A percentile compares a stretch with the other conserved stretches of the same genome.
phyloP scores from a whole-genome alignment of 495 filamentous ascomycete species.

The Neurospora sp. region DNA sequence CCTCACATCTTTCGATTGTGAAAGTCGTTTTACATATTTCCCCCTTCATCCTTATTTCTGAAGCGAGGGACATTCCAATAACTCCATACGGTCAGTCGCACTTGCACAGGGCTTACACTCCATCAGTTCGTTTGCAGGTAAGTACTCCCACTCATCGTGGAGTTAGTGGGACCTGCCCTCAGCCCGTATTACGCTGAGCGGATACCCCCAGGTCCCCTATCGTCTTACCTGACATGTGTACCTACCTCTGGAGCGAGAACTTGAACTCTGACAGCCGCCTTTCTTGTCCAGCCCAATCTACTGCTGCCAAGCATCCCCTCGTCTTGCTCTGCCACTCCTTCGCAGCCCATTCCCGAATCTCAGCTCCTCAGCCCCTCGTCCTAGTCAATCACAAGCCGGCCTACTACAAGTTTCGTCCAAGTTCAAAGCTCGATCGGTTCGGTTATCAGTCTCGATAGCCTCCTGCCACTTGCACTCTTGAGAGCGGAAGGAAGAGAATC shows the following conservation, averaged over 20 bases:
- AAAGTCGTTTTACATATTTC: not conserved
- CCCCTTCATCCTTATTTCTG: not conserved
- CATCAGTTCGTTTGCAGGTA: not conserved
- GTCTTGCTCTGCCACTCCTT: slow-evolving; percentile 4
- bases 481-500: slow-evolving; percentile 1
- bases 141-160: not conserved
- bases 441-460: slow-evolving; percentile 3
- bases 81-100: not conserved
- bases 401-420: not conserved
- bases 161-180: not conserved
- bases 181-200: not conserved
- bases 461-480: slow-evolving; percentile 1
- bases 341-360: slow-evolving; percentile 14
- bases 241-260: not conserved
- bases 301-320: slow-evolving; percentile 14
- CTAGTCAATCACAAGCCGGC: not conserved
- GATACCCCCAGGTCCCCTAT: not conserved
- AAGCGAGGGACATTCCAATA: not conserved
- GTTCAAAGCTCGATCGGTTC: not conserved
- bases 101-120: not conserved
- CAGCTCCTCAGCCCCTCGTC: slow-evolving; percentile 18
- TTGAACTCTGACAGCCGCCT: not conserved
- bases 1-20: not conserved
- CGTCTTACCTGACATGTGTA: not conserved
- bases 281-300: slow-evolving; percentile 18